Conservation (phyloP, 1,284 basidiomycete species). For the Lignosus rhinocerotis region DNA sequence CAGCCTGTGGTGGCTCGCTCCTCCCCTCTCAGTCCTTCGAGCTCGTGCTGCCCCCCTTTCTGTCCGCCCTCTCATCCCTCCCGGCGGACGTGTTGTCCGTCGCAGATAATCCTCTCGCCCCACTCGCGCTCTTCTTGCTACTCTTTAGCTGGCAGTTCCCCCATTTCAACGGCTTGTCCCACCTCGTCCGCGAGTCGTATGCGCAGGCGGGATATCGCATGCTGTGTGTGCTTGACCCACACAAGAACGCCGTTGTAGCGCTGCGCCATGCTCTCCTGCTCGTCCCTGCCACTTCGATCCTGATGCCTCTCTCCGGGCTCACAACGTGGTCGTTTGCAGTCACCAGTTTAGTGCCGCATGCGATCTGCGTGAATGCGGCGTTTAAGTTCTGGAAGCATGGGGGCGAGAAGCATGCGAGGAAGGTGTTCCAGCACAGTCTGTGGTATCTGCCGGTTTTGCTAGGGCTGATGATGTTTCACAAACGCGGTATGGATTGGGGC, state of each 20-base stretch:
- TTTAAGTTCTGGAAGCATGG: conserved; percentile 75
- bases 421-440: conserved; percentile 81
- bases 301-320: conserved; percentile 85
- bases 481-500: conserved; percentile 78
- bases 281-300: conserved; percentile 77
- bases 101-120: conserved; percentile 76
- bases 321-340: conserved; percentile 88
- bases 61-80: conserved; percentile 35
- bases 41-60: conserved; percentile 56
- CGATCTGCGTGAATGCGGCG: conserved; percentile 68
- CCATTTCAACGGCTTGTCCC: conserved; percentile 94
- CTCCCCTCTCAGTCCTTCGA: conserved; percentile 66
- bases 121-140: conserved; percentile 75
- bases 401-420: conserved; percentile 81
- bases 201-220: conserved; percentile 94
- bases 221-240: conserved; percentile 83
- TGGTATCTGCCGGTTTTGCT: conserved; percentile 93
- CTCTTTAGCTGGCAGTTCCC: conserved; percentile 99
- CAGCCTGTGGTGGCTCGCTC: conserved; percentile 85
- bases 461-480: conserved; percentile 93
- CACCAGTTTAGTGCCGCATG: conserved; percentile 79
- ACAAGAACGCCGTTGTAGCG: conserved; percentile 83
- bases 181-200: conserved; percentile 87
- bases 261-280: conserved; percentile 84
- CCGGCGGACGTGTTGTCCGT: conserved; percentile 43